Percentiles rank a stretch among this genome's conserved stretches.
phyloP scores from a whole-genome alignment of 208 protist genomes.

The Leishmania arabica region DNA sequence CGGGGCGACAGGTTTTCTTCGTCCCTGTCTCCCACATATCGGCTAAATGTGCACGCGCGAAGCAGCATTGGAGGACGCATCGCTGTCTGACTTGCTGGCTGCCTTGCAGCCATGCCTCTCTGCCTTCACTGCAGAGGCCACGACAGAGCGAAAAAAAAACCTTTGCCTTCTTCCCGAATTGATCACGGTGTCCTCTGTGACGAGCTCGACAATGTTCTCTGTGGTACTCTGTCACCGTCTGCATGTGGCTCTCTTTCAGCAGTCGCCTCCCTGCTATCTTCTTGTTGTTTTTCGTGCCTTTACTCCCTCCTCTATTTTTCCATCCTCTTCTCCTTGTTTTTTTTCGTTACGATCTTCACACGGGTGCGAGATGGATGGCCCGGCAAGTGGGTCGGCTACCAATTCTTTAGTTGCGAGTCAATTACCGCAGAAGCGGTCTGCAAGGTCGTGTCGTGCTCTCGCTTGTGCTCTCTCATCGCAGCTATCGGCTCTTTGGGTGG shows the following conservation, averaged over 20 bases:
- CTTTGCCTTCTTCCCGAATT: not conserved
- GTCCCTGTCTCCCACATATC: not conserved
- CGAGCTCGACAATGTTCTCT: not conserved
- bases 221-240: not conserved
- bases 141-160: not conserved
- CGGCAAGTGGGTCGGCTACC: not conserved
- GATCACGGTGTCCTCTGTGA: not conserved
- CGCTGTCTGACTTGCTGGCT: not conserved
- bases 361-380: not conserved
- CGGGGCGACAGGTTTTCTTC: not conserved
- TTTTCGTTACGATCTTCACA: not conserved
- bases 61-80: not conserved
- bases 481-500: not conserved
- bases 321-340: not conserved
- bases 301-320: not conserved
- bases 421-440: not conserved
- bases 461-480: not conserved
- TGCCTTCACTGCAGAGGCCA: not conserved
- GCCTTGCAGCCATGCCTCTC: not conserved
- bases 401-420: not conserved
- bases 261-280: not conserved
- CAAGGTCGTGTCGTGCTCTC: not conserved
- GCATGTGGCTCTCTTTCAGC: not conserved
- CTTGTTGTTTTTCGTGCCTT: not conserved
- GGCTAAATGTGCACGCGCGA: not conserved